Percentiles rank a stretch among this genome's conserved stretches.
Evolutionary conservation across 2,329 filamentous ascomycete genomes (phyloP).

Genomic region (Epichloe gansuensis): DNA sequence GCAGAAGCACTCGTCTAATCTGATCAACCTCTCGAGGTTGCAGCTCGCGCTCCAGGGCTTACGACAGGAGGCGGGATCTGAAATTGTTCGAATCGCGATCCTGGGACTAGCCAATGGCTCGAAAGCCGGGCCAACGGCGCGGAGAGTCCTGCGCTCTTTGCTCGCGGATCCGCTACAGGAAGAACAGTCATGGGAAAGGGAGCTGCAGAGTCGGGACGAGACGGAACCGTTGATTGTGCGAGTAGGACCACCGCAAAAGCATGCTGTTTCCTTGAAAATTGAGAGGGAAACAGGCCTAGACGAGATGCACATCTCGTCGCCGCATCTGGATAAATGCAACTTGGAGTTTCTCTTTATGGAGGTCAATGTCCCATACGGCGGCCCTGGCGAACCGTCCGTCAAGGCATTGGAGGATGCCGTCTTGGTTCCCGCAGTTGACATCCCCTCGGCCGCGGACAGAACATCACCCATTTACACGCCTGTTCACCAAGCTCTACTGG

Average conservation of each 20-base stretch:
- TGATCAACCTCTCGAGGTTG: constrained; percentile 55
- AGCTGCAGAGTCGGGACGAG: constrained; percentile 39
- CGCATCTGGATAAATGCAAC: constrained; percentile 44
- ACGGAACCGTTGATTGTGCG: constrained; percentile 50
- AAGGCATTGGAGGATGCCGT: constrained; percentile 47
- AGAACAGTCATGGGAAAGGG: constrained; percentile 53
- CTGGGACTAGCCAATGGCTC: constrained; percentile 31
- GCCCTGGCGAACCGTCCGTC: constrained; percentile 21
- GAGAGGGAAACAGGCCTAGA: constrained; percentile 29
- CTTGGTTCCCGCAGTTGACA: constrained; percentile 64
- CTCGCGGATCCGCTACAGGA: constrained; percentile 56
- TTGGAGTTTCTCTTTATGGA: constrained; percentile 51
- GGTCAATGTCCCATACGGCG: constrained; percentile 26
- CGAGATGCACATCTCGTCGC: constrained; percentile 51
- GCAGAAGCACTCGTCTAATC: constrained; percentile 44
- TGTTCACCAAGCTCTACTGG: constrained; percentile 67
- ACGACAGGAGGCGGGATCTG: constrained; percentile 40
- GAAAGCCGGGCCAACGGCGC: constrained; percentile 36
- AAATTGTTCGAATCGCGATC: constrained; percentile 46
- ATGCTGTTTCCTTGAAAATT: constrained; percentile 16
- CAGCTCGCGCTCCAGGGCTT: constrained; percentile 58
- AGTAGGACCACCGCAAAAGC: constrained; percentile 25
- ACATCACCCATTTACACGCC: constrained; percentile 62
- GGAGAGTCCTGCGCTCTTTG: constrained; percentile 53
- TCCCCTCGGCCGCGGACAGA: constrained; percentile 51